phyloP scores from a whole-genome alignment of 495 filamentous ascomycete species.

The Oleoguttula mirabilis region DNA sequence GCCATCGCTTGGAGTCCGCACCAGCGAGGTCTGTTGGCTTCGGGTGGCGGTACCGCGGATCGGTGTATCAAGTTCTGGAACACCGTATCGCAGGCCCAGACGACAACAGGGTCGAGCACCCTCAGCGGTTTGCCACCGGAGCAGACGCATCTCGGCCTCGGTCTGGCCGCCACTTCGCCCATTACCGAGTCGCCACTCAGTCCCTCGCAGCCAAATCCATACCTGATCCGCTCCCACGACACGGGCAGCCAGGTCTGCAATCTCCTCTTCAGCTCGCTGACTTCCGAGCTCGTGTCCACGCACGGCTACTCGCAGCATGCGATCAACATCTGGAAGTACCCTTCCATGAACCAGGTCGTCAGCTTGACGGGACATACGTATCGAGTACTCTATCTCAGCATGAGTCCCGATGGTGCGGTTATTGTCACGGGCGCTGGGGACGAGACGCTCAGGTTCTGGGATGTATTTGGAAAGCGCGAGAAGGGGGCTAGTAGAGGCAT shows the following conservation, averaged over 20 bases:
- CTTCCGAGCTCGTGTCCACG: conserved; percentile 90
- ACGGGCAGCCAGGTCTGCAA: conserved; percentile 97
- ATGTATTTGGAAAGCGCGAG: conserved; percentile 67
- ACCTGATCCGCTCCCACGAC: conserved; percentile 37
- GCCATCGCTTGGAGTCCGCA: conserved; percentile 99
- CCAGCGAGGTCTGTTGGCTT: conserved; percentile 85
- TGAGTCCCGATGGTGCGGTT: conserved; percentile 88
- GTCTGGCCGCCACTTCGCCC: conserved; percentile 5
- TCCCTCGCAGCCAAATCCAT: conserved; percentile 8
- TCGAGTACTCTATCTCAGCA: conserved; percentile 87
- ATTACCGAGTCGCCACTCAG: conserved; percentile 1
- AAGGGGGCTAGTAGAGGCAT: conserved; percentile 13
- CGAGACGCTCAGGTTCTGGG: conserved; percentile 94
- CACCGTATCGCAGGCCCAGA: conserved; percentile 61
- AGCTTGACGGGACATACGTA: conserved; percentile 93
- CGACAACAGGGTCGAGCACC: conserved; percentile 34
- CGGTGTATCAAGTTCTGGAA: conserved; percentile 96
- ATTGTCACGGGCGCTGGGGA: conserved; percentile 95
- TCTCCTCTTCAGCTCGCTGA: conserved; percentile 87
- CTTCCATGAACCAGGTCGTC: conserved; percentile 89
- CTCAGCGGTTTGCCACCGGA: conserved; percentile 4
- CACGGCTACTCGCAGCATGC: conserved; percentile 98
- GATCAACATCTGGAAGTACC: conserved; percentile 98
- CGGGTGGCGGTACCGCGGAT: conserved; percentile 90
- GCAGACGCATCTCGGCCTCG: conserved; percentile 5